Conservation (phyloP, 2,329 filamentous ascomycete species). For the Apiospora phragmitis region DNA sequence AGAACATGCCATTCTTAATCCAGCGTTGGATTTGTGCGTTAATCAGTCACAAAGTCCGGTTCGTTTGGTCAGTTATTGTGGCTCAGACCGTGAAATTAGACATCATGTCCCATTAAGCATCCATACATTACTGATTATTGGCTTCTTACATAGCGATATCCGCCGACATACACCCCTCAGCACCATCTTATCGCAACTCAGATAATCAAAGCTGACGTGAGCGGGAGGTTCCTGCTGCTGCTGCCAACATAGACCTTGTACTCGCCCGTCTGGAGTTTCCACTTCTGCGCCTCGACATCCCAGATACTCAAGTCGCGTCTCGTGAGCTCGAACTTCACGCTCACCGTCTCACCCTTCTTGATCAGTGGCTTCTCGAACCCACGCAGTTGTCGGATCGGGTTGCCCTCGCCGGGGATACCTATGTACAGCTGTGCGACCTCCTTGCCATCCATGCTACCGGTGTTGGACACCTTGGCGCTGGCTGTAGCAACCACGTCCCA, state of each 20-base stretch:
- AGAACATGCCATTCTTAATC: background rate
- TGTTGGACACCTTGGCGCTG: conserved; percentile 50
- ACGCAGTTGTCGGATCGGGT: conserved; percentile 50
- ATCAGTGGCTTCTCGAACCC: conserved; percentile 53
- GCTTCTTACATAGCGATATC: background rate
- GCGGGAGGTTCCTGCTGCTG: conserved; percentile 27
- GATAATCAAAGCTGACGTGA: background rate
- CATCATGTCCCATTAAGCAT: background rate
- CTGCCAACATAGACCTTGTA: conserved; percentile 32
- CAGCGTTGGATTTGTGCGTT: background rate
- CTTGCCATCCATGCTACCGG: conserved; percentile 47
- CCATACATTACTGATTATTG: background rate
- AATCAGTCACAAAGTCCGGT: too few relatives aligned
- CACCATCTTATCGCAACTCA: background rate
- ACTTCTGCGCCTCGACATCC: conserved; percentile 44
- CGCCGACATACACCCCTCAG: background rate
- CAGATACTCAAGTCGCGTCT: conserved; percentile 51
- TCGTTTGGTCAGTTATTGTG: background rate
- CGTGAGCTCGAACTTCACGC: conserved; percentile 46
- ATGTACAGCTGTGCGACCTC: conserved; percentile 59
- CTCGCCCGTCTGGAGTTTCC: conserved; percentile 36
- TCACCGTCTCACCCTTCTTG: conserved; percentile 38
- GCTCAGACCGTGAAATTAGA: background rate
- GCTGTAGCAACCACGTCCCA: conserved; percentile 53
- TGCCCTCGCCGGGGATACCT: conserved; percentile 40